Conservation (phyloP, 192 early-diverging fungal genomes). For the Piromyces finnis region DNA sequence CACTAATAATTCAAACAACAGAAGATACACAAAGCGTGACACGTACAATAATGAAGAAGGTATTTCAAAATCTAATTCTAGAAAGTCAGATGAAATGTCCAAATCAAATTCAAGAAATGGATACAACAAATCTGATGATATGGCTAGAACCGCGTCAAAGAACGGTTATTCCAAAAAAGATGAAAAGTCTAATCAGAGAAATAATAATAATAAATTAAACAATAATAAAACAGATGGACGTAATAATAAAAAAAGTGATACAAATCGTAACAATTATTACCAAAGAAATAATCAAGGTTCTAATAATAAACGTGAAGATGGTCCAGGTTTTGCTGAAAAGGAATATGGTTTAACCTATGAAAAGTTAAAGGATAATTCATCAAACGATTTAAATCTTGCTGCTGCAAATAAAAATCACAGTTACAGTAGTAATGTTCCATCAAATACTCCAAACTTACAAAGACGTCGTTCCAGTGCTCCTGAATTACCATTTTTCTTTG, state of each 20-base stretch:
- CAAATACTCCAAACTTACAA: neutral
- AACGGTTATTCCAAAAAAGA: neutral
- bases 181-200: neutral
- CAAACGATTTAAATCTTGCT: neutral
- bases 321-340: neutral
- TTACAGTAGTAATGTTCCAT: neutral
- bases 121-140: neutral
- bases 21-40: neutral
- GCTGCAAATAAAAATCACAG: neutral
- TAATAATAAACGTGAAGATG: neutral
- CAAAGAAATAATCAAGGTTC: neutral
- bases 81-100: neutral
- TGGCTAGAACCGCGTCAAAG: neutral
- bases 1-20: neutral
- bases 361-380: neutral
- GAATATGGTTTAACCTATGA: neutral
- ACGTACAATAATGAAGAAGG: neutral
- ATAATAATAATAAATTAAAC: neutral
- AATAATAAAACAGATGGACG: neutral
- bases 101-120: neutral
- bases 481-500: neutral
- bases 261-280: neutral
- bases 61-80: neutral
- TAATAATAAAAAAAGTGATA: neutral
- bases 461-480: neutral